These are phyloP conservation scores for Citrus mangshanensis DNA, from an alignment of 345 rosid genomes.

Conservation along the genomic window DNA sequence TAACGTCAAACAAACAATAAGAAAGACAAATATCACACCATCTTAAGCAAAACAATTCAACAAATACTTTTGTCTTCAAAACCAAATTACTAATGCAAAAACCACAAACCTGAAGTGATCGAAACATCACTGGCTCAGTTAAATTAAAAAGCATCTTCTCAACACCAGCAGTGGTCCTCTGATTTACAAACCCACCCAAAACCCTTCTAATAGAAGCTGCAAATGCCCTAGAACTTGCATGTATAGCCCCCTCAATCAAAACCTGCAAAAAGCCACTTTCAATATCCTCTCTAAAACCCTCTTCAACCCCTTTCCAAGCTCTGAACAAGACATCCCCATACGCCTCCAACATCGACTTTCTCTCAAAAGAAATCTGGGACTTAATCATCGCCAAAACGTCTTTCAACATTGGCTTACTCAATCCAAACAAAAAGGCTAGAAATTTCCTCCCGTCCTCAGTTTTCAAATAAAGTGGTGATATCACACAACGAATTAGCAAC, in stretches of 20 bases:
- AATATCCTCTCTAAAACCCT: constrained; percentile 57
- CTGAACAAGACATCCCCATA: constrained; percentile 68
- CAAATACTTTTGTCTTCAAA: not conserved
- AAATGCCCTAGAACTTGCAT: constrained; percentile 45
- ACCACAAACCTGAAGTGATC: constrained; percentile 69
- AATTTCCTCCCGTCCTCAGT: constrained; percentile 85
- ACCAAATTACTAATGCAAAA: not conserved
- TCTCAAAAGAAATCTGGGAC: constrained; percentile 84
- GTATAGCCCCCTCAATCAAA: constrained; percentile 70
- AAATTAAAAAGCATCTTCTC: constrained; percentile 82
- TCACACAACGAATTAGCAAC: constrained; percentile 71
- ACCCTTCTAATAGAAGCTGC: constrained; percentile 77
- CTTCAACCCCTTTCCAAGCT: constrained; percentile 74
- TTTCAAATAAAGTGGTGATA: constrained; percentile 72
- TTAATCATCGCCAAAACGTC: constrained; percentile 74
- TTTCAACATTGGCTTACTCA: constrained; percentile 71
- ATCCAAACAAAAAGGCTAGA: constrained; percentile 64
- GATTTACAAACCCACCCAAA: constrained; percentile 71
- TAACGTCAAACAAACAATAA: not conserved
- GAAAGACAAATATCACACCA: not conserved
- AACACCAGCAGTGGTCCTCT: constrained; percentile 69
- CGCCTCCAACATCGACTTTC: constrained; percentile 85
- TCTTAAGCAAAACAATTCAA: not conserved
- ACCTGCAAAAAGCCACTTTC: constrained; percentile 72
- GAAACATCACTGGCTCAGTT: constrained; percentile 84